Evolutionary conservation across 2,329 filamentous ascomycete genomes (phyloP).

Genomic region (Cryphonectria carpinicola): DNA sequence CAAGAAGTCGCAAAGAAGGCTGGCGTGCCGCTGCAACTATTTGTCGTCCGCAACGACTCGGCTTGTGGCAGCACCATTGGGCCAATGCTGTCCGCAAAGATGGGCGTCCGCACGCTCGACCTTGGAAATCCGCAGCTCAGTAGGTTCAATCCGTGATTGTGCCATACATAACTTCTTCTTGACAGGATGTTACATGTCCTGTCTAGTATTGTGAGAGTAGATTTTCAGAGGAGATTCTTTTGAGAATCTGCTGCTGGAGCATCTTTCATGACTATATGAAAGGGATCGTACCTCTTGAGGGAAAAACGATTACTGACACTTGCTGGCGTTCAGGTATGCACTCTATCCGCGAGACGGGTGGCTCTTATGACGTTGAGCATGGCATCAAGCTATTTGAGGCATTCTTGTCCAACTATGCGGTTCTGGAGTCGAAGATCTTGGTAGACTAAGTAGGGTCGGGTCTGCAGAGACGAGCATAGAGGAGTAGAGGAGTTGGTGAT

Average conservation of each 20-base stretch:
- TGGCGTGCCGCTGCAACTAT: slow-evolving; percentile 87
- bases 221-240: not conserved
- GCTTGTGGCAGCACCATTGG: slow-evolving; percentile 96
- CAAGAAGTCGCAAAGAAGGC: slow-evolving; percentile 79
- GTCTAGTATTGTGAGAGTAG: not conserved
- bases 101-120: slow-evolving; percentile 89
- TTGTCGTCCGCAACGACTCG: slow-evolving; percentile 95
- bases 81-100: slow-evolving; percentile 86
- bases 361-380: slow-evolving; percentile 84
- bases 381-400: slow-evolving; percentile 83
- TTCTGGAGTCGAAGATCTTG: slow-evolving; percentile 79
- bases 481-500: not conserved
- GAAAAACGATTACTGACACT: not conserved
- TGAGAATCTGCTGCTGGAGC: not conserved
- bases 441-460: slow-evolving; percentile 63
- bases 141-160: not conserved
- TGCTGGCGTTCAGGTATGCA: slow-evolving; percentile 69
- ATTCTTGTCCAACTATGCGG: slow-evolving; percentile 86
- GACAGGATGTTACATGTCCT: not conserved
- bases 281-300: no score
- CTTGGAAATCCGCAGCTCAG: slow-evolving; percentile 88
- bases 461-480: not conserved
- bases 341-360: slow-evolving; percentile 91
- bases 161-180: not conserved
- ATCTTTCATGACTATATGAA: not conserved